Evolutionary conservation across 345 rosid genomes (phyloP).

Genomic region (Hypericum androsaemum): DNA sequence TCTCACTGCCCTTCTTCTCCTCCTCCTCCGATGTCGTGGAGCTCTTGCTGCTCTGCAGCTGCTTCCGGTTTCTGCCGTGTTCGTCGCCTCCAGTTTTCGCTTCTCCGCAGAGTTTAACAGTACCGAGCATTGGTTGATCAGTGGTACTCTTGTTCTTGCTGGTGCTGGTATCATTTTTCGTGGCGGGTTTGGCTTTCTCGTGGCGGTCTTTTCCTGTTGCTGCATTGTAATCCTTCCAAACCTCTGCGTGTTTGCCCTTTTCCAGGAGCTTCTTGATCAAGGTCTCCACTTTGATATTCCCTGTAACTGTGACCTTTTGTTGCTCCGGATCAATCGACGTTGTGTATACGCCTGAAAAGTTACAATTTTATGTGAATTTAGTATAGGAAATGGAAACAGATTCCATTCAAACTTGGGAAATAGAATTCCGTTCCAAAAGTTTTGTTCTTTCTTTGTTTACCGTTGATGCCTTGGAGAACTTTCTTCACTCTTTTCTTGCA

Average conservation of each 20-base stretch:
- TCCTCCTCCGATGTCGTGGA: too few species aligned
- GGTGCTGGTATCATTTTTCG: too few species aligned
- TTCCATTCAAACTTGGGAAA: neutral
- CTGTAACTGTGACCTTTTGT: constrained; percentile 19
- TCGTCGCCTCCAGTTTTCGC: too few species aligned
- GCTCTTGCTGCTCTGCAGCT: too few species aligned
- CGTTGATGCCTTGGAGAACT: constrained; percentile 16
- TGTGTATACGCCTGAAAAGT: constrained; percentile 16
- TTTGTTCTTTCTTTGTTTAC: constrained; percentile 6
- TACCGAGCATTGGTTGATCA: too few species aligned
- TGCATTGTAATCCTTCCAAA: constrained; percentile 9
- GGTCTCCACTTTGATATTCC: constrained; percentile 17
- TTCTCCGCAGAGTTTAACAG: too few species aligned
- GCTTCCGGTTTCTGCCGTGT: too few species aligned
- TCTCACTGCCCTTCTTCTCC: too few species aligned
- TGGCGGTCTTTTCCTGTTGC: constrained; percentile 1
- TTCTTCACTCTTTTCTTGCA: constrained; percentile 23
- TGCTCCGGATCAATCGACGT: constrained; percentile 17
- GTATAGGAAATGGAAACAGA: neutral
- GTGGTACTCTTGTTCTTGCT: too few species aligned
- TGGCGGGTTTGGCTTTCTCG: too few species aligned
- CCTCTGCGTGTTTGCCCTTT: constrained; percentile 15
- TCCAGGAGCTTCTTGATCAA: constrained; percentile 19
- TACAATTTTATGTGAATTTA: neutral
- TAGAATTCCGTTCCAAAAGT: neutral